Evolutionary conservation across 306 rosid species (phyloP).

Genomic region (Prunus mira): DNA sequence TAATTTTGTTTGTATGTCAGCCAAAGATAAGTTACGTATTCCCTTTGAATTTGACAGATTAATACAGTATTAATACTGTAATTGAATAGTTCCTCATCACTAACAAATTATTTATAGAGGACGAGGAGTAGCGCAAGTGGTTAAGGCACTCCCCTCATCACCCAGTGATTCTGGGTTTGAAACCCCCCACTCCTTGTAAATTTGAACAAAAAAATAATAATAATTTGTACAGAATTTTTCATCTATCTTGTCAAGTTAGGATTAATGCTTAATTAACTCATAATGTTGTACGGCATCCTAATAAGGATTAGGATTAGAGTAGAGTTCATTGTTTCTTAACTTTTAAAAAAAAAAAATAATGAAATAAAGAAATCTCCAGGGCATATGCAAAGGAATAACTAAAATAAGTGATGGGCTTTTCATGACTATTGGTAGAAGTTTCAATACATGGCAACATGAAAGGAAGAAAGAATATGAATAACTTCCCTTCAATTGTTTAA

Average conservation of each 20-base stretch:
- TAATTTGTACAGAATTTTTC: too few relatives aligned
- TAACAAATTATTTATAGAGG: not conserved
- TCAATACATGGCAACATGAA: conserved; percentile 25
- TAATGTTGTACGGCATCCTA: not conserved
- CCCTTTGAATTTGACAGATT: not conserved
- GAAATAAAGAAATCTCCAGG: not conserved
- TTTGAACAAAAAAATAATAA: too few relatives aligned
- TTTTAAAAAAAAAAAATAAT: not conserved
- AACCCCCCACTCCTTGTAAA: too few relatives aligned
- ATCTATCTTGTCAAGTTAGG: not conserved
- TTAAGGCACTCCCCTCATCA: too few relatives aligned
- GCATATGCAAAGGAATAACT: conserved; percentile 13
- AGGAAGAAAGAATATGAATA: conserved; percentile 58
- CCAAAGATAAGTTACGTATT: too few relatives aligned
- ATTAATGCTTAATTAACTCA: not conserved
- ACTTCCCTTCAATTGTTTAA: conserved; percentile 18
- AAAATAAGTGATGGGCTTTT: conserved; percentile 18
- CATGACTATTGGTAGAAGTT: conserved; percentile 31
- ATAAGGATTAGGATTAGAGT: not conserved
- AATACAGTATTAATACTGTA: not conserved
- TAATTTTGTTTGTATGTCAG: too few relatives aligned
- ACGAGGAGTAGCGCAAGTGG: not conserved
- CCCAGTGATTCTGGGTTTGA: not conserved
- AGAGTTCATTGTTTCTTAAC: not conserved
- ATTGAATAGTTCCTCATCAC: not conserved